phyloP scores from a whole-genome alignment of 2,329 filamentous ascomycete genomes.

The Neofusicoccum sp. region DNA sequence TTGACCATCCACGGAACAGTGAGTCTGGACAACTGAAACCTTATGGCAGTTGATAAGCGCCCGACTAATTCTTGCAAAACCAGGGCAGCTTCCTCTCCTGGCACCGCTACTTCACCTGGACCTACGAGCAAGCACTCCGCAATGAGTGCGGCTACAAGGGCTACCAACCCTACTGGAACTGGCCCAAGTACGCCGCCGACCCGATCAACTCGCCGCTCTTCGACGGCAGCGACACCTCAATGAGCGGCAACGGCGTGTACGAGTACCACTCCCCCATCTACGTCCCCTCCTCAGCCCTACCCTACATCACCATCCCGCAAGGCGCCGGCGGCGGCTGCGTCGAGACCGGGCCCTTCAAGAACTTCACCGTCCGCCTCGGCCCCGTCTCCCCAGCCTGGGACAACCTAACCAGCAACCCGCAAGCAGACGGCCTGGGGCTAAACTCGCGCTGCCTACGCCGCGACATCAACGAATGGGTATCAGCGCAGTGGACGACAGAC shows the following conservation, averaged over 20 bases:
- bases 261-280: slow-evolving; percentile 1
- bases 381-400: slow-evolving; percentile 47
- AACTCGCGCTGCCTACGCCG: slow-evolving; percentile 44
- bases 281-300: slow-evolving; percentile 29
- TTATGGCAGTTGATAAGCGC: not conserved
- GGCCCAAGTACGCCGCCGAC: slow-evolving; percentile 52
- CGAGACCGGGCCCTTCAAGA: slow-evolving; percentile 54
- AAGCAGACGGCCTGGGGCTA: slow-evolving; percentile 33
- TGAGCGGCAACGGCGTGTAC: slow-evolving; percentile 50
- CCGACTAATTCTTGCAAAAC: slow-evolving; percentile 3
- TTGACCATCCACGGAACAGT: slow-evolving; percentile 39
- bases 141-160: slow-evolving; percentile 48
- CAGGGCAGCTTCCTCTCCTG: slow-evolving; percentile 42
- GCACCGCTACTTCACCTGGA: slow-evolving; percentile 48
- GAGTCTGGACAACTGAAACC: not conserved
- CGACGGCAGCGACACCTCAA: slow-evolving; percentile 55
- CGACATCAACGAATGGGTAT: slow-evolving; percentile 37
- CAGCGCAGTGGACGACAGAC: slow-evolving; percentile 30
- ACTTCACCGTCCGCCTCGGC: slow-evolving; percentile 50
- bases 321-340: slow-evolving; percentile 62
- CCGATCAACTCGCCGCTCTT: slow-evolving; percentile 54
- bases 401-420: slow-evolving; percentile 34
- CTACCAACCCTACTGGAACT: slow-evolving; percentile 55
- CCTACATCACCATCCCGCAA: slow-evolving; percentile 44
- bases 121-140: slow-evolving; percentile 45